Base-by-base conservation (phyloP, 179 eudicot genomes). In the Nepenthes alata region DNA sequence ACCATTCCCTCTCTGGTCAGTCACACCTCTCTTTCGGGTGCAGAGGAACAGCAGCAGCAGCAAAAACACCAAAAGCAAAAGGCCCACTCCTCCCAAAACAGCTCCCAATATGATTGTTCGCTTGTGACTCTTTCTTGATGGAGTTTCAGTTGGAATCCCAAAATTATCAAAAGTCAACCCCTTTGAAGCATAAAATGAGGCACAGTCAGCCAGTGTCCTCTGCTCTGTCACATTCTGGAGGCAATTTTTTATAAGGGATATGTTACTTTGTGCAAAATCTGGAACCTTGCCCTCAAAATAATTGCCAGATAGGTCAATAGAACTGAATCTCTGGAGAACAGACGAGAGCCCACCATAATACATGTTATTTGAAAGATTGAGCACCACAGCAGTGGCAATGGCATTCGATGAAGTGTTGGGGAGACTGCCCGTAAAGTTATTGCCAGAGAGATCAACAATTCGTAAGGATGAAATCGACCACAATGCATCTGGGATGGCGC, bases 271-370 rank as follows among this genome's bases (percentile, higher is more conserved):
- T 55, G 77, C 74, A 47, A 68, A 75, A 36, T 61, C 61, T 3
- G 85, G 88, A 50, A 82, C 72, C 37, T 45, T 65, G 2, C 97
- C 97, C 71, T 91, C 78, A 48, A 91, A 85, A 75, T 82, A 91
- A 72, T 91, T 91, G 7, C 80, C 72, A 1, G 88, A 82, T 62
- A 88, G 65, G 72, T 88, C 79, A 37, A 76, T 53, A 54, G 64
- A 76, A 67, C 79, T 78, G 73, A 82, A 85, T 57, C 81, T 76
- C 65, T 64, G 77, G 13, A 88, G 73, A 51, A 78, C 72, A 6
- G 77, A 37, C 10, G 81, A 70, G 13, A 91, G 74, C 63, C 60
- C 63, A 49, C 97, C 97, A 67, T 85, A 85, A 70, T 83, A 84
- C 75, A 70, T 55, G 66, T 91, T 91, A 44, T 71, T 58, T 1